phyloP scores from a whole-genome alignment of 768 basidiomycete genomes.

The Leucosporidium creatinivorum region DNA sequence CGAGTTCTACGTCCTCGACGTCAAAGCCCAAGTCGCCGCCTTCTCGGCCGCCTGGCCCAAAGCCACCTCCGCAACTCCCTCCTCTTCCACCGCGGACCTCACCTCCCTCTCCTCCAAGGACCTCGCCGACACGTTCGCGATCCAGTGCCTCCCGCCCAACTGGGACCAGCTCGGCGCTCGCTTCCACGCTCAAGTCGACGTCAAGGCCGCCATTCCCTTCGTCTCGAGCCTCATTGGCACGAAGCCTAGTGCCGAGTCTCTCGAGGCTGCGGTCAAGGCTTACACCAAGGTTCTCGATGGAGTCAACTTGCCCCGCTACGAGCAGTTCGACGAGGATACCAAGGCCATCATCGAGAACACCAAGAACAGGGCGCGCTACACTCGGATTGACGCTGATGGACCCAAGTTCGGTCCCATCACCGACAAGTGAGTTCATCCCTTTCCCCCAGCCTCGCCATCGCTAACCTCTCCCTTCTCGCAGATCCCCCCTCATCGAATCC shows the following conservation, averaged over 20 bases:
- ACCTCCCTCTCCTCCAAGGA: constrained; percentile 52
- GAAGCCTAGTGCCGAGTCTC: constrained; percentile 46
- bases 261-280: constrained; percentile 55
- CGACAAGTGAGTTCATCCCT: constrained; percentile 49
- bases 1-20: constrained; percentile 90
- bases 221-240: constrained; percentile 57
- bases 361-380: constrained; percentile 68
- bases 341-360: constrained; percentile 65
- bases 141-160: constrained; percentile 17
- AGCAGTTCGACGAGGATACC: constrained; percentile 67
- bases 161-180: constrained; percentile 43
- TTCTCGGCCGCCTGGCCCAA: constrained; percentile 52
- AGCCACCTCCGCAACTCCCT: constrained; percentile 54
- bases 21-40: constrained; percentile 54
- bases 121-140: constrained; percentile 44
- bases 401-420: constrained; percentile 76
- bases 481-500: constrained; percentile 74
- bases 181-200: constrained; percentile 60
- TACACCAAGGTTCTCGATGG: constrained; percentile 77
- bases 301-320: constrained; percentile 79
- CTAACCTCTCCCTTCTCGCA: constrained; percentile 39
- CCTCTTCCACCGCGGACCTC: constrained; percentile 43
- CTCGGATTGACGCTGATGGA: constrained; percentile 70
- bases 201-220: constrained; percentile 62
- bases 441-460: not conserved